Evolutionary conservation across 2,329 filamentous ascomycete genomes (phyloP).

Genomic region (Aspergillus sp.): DNA sequence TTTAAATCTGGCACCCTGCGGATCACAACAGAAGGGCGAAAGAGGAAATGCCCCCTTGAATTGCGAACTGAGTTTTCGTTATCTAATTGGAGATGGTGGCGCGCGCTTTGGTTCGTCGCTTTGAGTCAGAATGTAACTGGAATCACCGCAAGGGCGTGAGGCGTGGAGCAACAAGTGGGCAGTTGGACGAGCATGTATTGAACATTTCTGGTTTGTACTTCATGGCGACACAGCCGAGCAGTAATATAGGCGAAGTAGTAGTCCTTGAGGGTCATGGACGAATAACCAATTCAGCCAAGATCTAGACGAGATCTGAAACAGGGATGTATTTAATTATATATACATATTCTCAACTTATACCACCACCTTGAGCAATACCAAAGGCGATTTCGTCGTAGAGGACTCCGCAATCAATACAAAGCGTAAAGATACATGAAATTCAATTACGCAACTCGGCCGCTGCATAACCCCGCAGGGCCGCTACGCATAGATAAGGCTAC

Average conservation of each 20-base stretch:
- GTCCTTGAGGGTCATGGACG: too few species aligned
- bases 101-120: conserved; percentile 7
- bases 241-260: too few species aligned
- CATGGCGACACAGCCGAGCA: neutral
- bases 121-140: conserved; percentile 11
- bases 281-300: too few species aligned
- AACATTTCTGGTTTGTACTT: neutral
- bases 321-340: neutral
- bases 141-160: conserved; percentile 26
- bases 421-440: neutral
- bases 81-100: conserved; percentile 20
- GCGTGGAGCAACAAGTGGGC: conserved; percentile 5
- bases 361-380: neutral
- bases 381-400: neutral
- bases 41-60: neutral
- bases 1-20: conserved; percentile 2
- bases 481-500: conserved; percentile 38
- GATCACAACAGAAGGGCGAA: neutral
- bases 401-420: neutral
- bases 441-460: neutral
- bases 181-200: neutral
- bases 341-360: neutral
- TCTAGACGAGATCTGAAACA: too few species aligned
- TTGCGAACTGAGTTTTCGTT: conserved; percentile 20
- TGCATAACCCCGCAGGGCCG: conserved; percentile 3